phyloP scores from a whole-genome alignment of 225 moss, liverwort and hornwort species.

The Marchantia paleacea region DNA sequence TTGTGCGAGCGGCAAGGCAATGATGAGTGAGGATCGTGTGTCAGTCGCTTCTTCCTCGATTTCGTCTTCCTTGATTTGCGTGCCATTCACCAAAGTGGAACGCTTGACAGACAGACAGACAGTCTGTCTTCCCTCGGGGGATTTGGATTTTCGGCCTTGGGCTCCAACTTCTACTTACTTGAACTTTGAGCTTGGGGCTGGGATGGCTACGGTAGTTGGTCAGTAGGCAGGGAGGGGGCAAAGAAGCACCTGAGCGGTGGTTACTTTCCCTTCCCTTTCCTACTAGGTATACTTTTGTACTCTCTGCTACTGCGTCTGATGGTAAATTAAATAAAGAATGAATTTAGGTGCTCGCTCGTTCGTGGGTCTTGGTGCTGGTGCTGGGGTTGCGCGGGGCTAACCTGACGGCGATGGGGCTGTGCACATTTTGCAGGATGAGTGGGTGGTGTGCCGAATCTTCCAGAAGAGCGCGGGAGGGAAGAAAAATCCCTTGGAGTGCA shows the following conservation, averaged over 20 bases:
- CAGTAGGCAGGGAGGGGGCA: no score
- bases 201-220: not conserved
- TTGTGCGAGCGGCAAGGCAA: not conserved
- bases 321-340: no score
- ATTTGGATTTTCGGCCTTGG: no score
- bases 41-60: not conserved
- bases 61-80: constrained; percentile 13
- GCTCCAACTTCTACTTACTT: no score
- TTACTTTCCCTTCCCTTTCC: no score
- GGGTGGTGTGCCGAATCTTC: constrained; percentile 53
- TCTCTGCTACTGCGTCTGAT: no score
- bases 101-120: not conserved
- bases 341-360: no score
- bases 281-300: no score
- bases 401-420: not conserved
- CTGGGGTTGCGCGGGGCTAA: not conserved
- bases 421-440: constrained; percentile 39
- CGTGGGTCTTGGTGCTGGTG: no score
- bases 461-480: constrained; percentile 44
- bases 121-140: no score
- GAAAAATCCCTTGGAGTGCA: constrained; percentile 38
- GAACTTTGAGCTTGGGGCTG: not conserved
- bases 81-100: constrained; percentile 8
- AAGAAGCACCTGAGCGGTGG: no score
- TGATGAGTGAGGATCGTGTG: constrained; percentile 2